A percentile compares a stretch with the other conserved stretches of the same genome.
Evolutionary conservation across 2,329 filamentous ascomycete species (phyloP).

Genomic region (Aspergillus hiratsukae): DNA sequence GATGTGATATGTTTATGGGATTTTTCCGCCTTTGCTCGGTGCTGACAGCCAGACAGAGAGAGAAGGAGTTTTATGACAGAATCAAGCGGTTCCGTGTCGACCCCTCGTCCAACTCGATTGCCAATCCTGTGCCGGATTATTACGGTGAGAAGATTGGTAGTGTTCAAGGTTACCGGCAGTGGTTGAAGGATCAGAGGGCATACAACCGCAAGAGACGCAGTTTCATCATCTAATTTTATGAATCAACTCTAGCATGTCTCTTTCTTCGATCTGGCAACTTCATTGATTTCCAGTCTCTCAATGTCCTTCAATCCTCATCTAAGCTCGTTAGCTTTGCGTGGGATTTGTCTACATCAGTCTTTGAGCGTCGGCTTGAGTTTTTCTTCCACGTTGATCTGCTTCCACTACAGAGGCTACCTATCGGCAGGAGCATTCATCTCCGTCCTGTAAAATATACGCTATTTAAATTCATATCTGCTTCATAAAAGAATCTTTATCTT

Average conservation of each 20-base stretch:
- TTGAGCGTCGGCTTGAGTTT: slow-evolving; percentile 11
- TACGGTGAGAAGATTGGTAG: slow-evolving; percentile 98
- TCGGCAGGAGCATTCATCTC: background rate
- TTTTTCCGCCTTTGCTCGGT: slow-evolving; percentile 8
- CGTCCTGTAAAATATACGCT: background rate
- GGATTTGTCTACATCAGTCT: background rate
- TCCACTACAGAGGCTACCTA: background rate
- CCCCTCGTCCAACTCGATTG: slow-evolving; percentile 78
- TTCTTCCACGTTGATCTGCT: background rate
- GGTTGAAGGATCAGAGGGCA: slow-evolving; percentile 95
- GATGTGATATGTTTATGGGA: background rate
- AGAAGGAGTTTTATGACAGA: slow-evolving; percentile 86
- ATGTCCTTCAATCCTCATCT: slow-evolving; percentile 1
- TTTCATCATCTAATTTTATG: slow-evolving; percentile 29
- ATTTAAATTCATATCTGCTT: background rate
- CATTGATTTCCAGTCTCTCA: slow-evolving; percentile 2
- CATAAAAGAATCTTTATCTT: background rate
- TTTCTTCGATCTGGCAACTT: background rate
- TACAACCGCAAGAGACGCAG: slow-evolving; percentile 81
- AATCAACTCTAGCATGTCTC: background rate
- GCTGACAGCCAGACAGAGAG: slow-evolving; percentile 59
- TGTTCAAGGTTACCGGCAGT: slow-evolving; percentile 83
- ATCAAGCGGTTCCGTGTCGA: slow-evolving; percentile 92
- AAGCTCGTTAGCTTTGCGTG: background rate
- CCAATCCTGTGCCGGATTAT: slow-evolving; percentile 94